phyloP scores from a whole-genome alignment of 2,329 filamentous ascomycete genomes.

The Grosmannia clavigera region DNA sequence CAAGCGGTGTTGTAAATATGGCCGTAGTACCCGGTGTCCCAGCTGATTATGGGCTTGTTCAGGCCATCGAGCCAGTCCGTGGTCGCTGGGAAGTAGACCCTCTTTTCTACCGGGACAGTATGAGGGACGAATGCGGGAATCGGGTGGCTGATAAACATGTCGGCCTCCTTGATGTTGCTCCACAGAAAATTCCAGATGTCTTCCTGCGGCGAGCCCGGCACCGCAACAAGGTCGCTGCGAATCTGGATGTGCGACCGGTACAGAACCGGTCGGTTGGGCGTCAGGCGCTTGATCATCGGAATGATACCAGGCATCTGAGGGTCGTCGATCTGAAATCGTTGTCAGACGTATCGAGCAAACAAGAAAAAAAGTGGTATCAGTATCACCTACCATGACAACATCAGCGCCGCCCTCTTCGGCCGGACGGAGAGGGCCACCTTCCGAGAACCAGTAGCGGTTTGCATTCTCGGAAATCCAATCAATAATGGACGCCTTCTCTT shows the following conservation, averaged over 20 bases:
- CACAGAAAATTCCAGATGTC: slow-evolving; percentile 68
- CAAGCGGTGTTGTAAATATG: slow-evolving; percentile 58
- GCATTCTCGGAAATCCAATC: slow-evolving; percentile 67
- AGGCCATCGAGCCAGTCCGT: slow-evolving; percentile 77
- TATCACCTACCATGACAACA: slow-evolving; percentile 44
- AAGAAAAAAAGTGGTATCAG: slow-evolving; percentile 14
- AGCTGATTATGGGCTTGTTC: slow-evolving; percentile 61
- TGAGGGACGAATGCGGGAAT: slow-evolving; percentile 63
- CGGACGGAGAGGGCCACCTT: slow-evolving; percentile 53
- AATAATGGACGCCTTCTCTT: slow-evolving; percentile 50
- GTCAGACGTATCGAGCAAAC: not conserved
- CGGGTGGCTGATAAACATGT: slow-evolving; percentile 74
- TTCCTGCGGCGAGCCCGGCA: slow-evolving; percentile 51
- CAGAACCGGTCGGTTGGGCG: slow-evolving; percentile 62
- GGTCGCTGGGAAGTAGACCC: slow-evolving; percentile 66
- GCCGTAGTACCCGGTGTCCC: slow-evolving; percentile 62
- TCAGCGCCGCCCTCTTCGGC: slow-evolving; percentile 61
- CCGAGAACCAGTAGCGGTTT: slow-evolving; percentile 58
- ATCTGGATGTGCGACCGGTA: slow-evolving; percentile 80
- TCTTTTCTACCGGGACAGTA: slow-evolving; percentile 49
- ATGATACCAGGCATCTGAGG: slow-evolving; percentile 76
- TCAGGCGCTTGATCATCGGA: slow-evolving; percentile 57
- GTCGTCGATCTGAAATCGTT: slow-evolving; percentile 50
- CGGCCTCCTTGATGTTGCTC: slow-evolving; percentile 55
- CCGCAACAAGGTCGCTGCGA: slow-evolving; percentile 56